Percentiles rank a stretch among this genome's conserved stretches.
Conservation (phyloP, 2,329 filamentous ascomycete genomes). For the Fusarium buharicum region DNA sequence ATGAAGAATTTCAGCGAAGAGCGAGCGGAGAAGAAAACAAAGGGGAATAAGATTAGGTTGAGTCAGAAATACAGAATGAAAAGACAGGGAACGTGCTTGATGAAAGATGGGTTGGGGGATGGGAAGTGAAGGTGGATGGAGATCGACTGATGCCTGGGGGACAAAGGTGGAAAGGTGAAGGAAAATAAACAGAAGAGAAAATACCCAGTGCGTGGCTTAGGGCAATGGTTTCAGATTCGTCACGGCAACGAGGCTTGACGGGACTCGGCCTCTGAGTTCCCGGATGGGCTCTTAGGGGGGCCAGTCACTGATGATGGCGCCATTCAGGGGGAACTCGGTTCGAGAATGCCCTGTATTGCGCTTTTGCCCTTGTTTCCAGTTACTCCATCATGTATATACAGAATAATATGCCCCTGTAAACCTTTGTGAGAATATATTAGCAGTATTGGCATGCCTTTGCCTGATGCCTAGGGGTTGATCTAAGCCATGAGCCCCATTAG, state of each 20-base stretch:
- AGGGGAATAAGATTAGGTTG: background rate
- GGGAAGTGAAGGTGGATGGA: background rate
- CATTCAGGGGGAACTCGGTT: background rate
- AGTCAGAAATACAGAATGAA: background rate
- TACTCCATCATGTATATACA: accelerated
- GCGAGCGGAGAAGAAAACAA: background rate
- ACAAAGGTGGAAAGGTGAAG: background rate
- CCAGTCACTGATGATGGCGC: background rate
- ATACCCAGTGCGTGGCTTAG: background rate
- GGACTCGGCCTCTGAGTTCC: background rate
- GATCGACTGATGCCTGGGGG: background rate
- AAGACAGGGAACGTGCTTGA: background rate
- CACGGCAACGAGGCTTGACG: background rate
- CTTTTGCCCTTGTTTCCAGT: accelerated
- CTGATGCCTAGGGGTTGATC: background rate
- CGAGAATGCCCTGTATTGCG: background rate
- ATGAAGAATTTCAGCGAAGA: background rate
- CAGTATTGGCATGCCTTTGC: background rate
- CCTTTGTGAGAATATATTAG: background rate
- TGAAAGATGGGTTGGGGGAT: background rate
- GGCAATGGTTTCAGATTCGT: background rate
- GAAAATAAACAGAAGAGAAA: background rate
- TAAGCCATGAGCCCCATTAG: background rate
- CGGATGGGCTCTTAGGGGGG: background rate
- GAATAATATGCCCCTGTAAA: background rate